Base-by-base conservation (phyloP, 1,284 basidiomycete genomes). In the Marasmius fiardii region DNA sequence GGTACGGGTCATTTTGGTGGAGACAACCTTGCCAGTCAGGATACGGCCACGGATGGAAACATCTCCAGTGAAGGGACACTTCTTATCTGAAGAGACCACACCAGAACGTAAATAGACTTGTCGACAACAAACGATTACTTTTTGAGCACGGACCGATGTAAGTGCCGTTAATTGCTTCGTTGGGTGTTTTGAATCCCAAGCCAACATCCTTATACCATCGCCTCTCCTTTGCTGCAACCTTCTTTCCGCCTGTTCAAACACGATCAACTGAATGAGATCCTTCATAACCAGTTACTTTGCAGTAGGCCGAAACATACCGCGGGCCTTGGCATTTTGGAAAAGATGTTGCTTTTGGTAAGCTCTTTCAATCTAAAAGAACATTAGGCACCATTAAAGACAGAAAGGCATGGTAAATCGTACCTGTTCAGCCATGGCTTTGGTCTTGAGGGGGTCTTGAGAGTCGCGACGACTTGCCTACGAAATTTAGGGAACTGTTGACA, bases 131-230 rank as follows among this genome's bases (percentile, higher is more conserved):
- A 41, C 28, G 1, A 47, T 51, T 14, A 41, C 3, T 50, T n/a
- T n/a, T 18, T 21, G 44, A 52, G 41, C 28, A 79, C 90, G 62
- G 70, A 93, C 91, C 93, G 71, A 99, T 93, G 82, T 99, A 99
- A 66, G 92, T 92, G 69, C 95, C 97, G 64, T 86, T 93, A 72
- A 99, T 93, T 60, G 97, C 97, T 70, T 98, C 96, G 67, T 86
- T 68, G 58, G 97, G 97, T 56, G 95, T 99, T 87, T 96, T 96
- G 82, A 94, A 97, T 56, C 94, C 95, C 58, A 98, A 81, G 69
- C 95, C 95, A 72, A 97, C 92, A 77, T 98, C 94, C 83, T 98
- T 99, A 83, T 94, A 98, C 97, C 97, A 99, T 74, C 97, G 83
- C 85, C 90, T 96, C 66, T 94, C 91, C 83, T 91, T 98, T 67